These are phyloP conservation scores for Diplodia seriata DNA, from an alignment of 2,329 filamentous ascomycete species.

Conservation along the genomic window DNA sequence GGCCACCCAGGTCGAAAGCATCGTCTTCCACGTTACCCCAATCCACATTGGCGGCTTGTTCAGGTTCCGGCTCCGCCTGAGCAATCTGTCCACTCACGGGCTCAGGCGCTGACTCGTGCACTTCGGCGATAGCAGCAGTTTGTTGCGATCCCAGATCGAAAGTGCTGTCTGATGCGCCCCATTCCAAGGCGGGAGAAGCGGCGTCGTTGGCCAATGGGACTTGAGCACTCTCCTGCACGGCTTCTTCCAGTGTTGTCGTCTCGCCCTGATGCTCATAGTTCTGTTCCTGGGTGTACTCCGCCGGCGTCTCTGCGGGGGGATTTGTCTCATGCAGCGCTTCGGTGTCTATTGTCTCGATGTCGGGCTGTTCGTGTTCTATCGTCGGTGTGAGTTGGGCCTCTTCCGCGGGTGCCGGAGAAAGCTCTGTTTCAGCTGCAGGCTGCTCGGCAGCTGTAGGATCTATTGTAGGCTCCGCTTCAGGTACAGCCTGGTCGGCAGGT, in stretches of 20 bases:
- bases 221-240: slow-evolving; percentile 52
- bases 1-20: slow-evolving; percentile 37
- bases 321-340: slow-evolving; percentile 34
- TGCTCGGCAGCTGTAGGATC: background rate
- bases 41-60: slow-evolving; percentile 38
- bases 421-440: background rate
- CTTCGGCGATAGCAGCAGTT: background rate
- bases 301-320: slow-evolving; percentile 34
- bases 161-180: slow-evolving; percentile 32
- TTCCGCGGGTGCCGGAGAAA: slow-evolving; percentile 3
- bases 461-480: background rate
- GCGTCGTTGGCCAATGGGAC: slow-evolving; percentile 52
- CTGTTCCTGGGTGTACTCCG: slow-evolving; percentile 40
- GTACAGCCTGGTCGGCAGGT: background rate
- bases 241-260: slow-evolving; percentile 53
- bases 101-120: background rate
- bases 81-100: background rate
- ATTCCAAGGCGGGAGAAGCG: slow-evolving; percentile 42
- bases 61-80: background rate
- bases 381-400: slow-evolving; percentile 19
- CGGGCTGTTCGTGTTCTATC: slow-evolving; percentile 30
- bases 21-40: slow-evolving; percentile 46
- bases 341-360: slow-evolving; percentile 32
- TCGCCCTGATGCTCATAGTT: slow-evolving; percentile 58
- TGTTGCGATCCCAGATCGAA: slow-evolving; percentile 26